Evolutionary conservation across 805 yeast genomes (phyloP).

Genomic region (Millerozyma acaciae): DNA sequence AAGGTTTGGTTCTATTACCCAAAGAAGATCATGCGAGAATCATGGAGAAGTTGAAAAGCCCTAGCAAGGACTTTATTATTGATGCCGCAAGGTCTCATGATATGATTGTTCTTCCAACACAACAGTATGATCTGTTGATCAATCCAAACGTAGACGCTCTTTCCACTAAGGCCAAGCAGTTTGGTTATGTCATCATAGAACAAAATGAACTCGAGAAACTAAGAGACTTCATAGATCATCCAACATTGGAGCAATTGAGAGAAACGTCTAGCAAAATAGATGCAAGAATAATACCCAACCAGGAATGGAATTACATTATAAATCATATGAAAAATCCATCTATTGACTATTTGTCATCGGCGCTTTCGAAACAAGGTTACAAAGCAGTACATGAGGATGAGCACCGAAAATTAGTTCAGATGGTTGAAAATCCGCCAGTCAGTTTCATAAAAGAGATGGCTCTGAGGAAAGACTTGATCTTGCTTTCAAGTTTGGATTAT

Average conservation of each 20-base stretch:
- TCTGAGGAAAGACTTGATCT: background rate
- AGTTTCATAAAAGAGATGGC: conserved; percentile 6
- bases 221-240: conserved; percentile 18
- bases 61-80: conserved; percentile 3
- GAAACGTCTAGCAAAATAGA: conserved; percentile 16
- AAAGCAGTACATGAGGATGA: conserved; percentile 12
- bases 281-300: conserved; percentile 12
- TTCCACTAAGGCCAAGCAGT: conserved; percentile 9
- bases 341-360: conserved; percentile 2
- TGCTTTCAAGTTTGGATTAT: conserved; percentile 11
- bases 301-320: conserved; percentile 4
- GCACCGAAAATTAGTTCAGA: conserved; percentile 6
- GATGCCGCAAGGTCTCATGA: background rate
- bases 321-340: conserved; percentile 12
- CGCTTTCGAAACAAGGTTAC: conserved; percentile 15
- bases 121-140: conserved; percentile 9
- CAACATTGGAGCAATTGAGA: conserved; percentile 18
- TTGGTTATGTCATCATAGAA: conserved; percentile 13
- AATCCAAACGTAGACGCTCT: conserved; percentile 23
- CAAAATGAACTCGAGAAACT: conserved; percentile 19
- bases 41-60: background rate
- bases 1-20: conserved; percentile 10
- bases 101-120: background rate
- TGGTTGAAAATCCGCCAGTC: conserved; percentile 13
- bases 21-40: conserved; percentile 1